Percentiles rank a stretch among this genome's conserved stretches.
Conservation (phyloP, 1,284 basidiomycete species). For the Boletellus sp. region DNA sequence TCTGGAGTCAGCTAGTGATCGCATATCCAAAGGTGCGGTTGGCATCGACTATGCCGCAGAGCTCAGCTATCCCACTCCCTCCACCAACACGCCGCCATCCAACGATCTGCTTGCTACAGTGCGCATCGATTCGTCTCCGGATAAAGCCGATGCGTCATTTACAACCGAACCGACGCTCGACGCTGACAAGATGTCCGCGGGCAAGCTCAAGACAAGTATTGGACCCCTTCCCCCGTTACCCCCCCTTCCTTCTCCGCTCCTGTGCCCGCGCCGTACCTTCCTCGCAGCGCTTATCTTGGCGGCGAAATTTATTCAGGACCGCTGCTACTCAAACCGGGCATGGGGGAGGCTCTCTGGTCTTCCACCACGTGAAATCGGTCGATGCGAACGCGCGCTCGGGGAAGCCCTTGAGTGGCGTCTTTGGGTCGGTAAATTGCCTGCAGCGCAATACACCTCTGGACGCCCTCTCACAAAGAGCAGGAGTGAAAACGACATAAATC, state of each 20-base stretch:
- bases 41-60: slow-evolving; percentile 26
- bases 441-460: slow-evolving; percentile 30
- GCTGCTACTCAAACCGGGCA: slow-evolving; percentile 87
- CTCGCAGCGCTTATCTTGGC: slow-evolving; percentile 85
- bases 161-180: slow-evolving; percentile 5
- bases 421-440: slow-evolving; percentile 70
- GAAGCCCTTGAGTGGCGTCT: slow-evolving; percentile 78
- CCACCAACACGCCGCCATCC: slow-evolving; percentile 9
- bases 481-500: slow-evolving; percentile 27
- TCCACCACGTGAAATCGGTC: slow-evolving; percentile 71
- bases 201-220: slow-evolving; percentile 19
- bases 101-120: slow-evolving; percentile 39
- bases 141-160: slow-evolving; percentile 10
- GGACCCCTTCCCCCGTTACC: slow-evolving; percentile 41
- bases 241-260: slow-evolving; percentile 69
- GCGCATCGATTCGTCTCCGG: slow-evolving; percentile 27
- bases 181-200: slow-evolving; percentile 15
- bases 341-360: slow-evolving; percentile 87
- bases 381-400: slow-evolving; percentile 77
- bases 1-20: slow-evolving; percentile 40
- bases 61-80: slow-evolving; percentile 3
- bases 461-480: slow-evolving; percentile 26
- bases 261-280: slow-evolving; percentile 86
- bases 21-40: slow-evolving; percentile 46
- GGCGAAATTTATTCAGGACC: slow-evolving; percentile 90